Conservation (phyloP, 1,284 basidiomycete genomes). For the Gymnopus androsaceus region DNA sequence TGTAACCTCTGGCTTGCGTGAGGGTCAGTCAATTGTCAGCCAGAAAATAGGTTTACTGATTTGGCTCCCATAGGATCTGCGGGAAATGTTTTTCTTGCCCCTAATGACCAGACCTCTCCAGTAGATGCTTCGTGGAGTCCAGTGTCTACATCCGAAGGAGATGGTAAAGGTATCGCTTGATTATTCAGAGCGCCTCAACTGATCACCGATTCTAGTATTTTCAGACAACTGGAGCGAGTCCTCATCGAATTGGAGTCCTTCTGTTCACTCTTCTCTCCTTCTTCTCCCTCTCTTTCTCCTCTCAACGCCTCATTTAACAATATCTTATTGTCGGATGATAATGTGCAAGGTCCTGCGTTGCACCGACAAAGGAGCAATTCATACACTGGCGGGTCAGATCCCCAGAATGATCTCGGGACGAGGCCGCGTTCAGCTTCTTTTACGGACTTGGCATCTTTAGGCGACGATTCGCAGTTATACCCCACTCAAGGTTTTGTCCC, state of each 20-base stretch:
- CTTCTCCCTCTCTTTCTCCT: slow-evolving; percentile 17
- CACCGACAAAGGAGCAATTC: slow-evolving; percentile 16
- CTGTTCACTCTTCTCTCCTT: slow-evolving; percentile 16
- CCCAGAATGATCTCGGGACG: not conserved
- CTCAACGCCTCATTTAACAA: slow-evolving; percentile 14
- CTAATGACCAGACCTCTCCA: slow-evolving; percentile 14
- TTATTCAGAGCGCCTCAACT: slow-evolving; percentile 2
- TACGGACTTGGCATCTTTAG: slow-evolving; percentile 2
- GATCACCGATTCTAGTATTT: slow-evolving; percentile 14
- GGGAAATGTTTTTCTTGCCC: slow-evolving; percentile 16
- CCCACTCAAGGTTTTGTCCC: not conserved
- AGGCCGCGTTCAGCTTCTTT: slow-evolving; percentile 16
- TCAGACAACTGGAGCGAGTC: slow-evolving; percentile 15
- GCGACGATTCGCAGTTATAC: not conserved
- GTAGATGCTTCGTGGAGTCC: slow-evolving; percentile 14
- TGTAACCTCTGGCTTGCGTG: slow-evolving; percentile 15
- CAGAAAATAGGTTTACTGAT: not conserved
- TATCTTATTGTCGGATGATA: slow-evolving; percentile 11
- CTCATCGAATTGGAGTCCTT: slow-evolving; percentile 18
- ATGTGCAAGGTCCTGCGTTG: not conserved
- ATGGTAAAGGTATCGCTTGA: slow-evolving; percentile 14
- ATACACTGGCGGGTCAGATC: slow-evolving; percentile 10
- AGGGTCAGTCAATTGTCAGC: slow-evolving; percentile 9
- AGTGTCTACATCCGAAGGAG: slow-evolving; percentile 15
- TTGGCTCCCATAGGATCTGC: slow-evolving; percentile 5